Percentiles rank a stretch among this genome's conserved stretches.
phyloP scores from a whole-genome alignment of 2,329 filamentous ascomycete species.

The Calonectria ilicicola region DNA sequence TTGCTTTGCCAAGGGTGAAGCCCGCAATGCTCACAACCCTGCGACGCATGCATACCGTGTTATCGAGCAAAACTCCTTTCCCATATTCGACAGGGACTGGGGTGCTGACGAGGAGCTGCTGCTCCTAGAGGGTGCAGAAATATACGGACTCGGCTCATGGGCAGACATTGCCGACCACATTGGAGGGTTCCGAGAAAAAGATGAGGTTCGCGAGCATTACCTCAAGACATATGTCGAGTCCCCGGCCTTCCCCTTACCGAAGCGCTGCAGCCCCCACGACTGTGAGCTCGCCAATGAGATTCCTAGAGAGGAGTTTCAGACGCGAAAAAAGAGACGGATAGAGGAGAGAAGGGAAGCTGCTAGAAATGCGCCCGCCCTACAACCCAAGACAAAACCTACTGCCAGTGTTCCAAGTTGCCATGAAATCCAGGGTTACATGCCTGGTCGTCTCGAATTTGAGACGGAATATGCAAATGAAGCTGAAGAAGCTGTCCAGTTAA shows the following conservation, averaged over 20 bases:
- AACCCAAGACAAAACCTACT: slow-evolving; percentile 95
- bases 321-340: slow-evolving; percentile 91
- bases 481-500: slow-evolving; percentile 96
- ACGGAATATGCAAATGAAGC: slow-evolving; percentile 98
- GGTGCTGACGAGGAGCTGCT: slow-evolving; percentile 97
- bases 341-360: slow-evolving; percentile 90
- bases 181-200: slow-evolving; percentile 92
- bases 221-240: slow-evolving; percentile 88
- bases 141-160: slow-evolving; percentile 96
- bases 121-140: slow-evolving; percentile 92
- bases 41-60: slow-evolving; percentile 89
- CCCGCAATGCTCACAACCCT: slow-evolving; percentile 87
- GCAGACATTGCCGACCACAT: slow-evolving; percentile 98
- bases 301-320: slow-evolving; percentile 91
- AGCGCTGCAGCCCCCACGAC: slow-evolving; percentile 86
- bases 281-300: slow-evolving; percentile 82
- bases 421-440: slow-evolving; percentile 99
- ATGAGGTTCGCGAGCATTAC: slow-evolving; percentile 97
- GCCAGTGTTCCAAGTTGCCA: slow-evolving; percentile 96
- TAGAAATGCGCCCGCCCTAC: slow-evolving; percentile 84
- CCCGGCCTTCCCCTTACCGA: slow-evolving; percentile 85
- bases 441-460: slow-evolving; percentile 95
- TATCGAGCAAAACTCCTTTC: slow-evolving; percentile 98
- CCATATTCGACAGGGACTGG: slow-evolving; percentile 95
- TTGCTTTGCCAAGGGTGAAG: slow-evolving; percentile 88